phyloP scores from a whole-genome alignment of 1,139 yeast genomes.

The Suhomyces bokatorum region DNA sequence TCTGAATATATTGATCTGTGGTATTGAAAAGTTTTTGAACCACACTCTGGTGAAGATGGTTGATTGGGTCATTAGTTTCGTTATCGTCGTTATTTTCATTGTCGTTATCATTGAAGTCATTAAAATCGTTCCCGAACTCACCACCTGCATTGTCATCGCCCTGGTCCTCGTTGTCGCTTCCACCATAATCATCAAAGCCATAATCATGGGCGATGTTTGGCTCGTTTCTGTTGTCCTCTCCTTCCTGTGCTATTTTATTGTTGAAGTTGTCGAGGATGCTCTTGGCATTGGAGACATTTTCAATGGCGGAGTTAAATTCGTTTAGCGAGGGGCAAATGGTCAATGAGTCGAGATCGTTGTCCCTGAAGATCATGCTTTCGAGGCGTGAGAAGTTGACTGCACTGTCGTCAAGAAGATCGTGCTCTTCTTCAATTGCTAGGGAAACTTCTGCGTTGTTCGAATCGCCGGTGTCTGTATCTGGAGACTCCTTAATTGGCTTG shows the following conservation, averaged over 20 bases:
- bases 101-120: conserved; percentile 18
- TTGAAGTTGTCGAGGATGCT: conserved; percentile 23
- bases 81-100: conserved; percentile 19
- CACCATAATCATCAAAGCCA: conserved; percentile 31
- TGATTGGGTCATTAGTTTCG: conserved; percentile 21
- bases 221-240: conserved; percentile 7
- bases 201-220: conserved; percentile 23
- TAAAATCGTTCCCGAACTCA: conserved; percentile 16
- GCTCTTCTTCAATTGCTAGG: conserved; percentile 15
- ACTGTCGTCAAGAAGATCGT: conserved; percentile 13
- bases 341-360: conserved; percentile 36
- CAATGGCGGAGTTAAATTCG: conserved; percentile 56
- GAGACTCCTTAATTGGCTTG: conserved; percentile 21
- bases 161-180: conserved; percentile 16
- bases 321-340: conserved; percentile 65
- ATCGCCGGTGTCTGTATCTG: not conserved
- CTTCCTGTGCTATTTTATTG: conserved; percentile 25
- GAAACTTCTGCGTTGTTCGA: conserved; percentile 10
- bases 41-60: conserved; percentile 25
- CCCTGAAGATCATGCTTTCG: conserved; percentile 28
- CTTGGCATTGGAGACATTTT: conserved; percentile 59
- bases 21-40: conserved; percentile 27
- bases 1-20: conserved; percentile 19
- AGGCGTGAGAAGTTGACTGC: conserved; percentile 22
- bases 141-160: conserved; percentile 18